A percentile compares a stretch with the other conserved stretches of the same genome.
These are phyloP conservation scores for Plectosphaerella cucumerina DNA, from an alignment of 2,329 filamentous ascomycete genomes.

Conservation along the genomic window DNA sequence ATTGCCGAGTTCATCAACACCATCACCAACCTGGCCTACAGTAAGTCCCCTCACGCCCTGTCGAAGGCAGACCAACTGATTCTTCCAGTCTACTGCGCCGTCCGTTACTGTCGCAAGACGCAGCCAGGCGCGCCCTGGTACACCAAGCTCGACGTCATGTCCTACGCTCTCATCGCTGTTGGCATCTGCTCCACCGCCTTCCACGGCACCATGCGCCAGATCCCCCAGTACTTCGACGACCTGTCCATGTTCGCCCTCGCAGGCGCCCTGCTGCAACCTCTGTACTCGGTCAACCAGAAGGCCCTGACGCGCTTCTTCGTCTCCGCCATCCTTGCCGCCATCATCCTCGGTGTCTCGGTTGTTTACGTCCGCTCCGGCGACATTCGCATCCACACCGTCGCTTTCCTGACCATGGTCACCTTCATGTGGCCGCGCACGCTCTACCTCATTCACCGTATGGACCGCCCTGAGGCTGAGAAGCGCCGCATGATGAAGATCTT, in stretches of 20 bases:
- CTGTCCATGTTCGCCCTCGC: slow-evolving; percentile 54
- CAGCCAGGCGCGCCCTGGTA: slow-evolving; percentile 23
- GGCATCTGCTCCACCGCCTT: slow-evolving; percentile 38
- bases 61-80: not conserved
- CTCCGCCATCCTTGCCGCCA: slow-evolving; percentile 32
- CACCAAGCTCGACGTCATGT: slow-evolving; percentile 33
- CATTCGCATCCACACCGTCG: slow-evolving; percentile 37
- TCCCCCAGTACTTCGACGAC: slow-evolving; percentile 47
- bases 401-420: slow-evolving; percentile 28
- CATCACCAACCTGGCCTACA: slow-evolving; percentile 32
- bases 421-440: slow-evolving; percentile 26
- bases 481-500: slow-evolving; percentile 17
- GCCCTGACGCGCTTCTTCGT: slow-evolving; percentile 22
- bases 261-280: slow-evolving; percentile 46
- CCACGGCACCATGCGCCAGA: slow-evolving; percentile 39
- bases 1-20: slow-evolving; percentile 42
- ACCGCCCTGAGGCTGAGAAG: slow-evolving; percentile 21
- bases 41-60: not conserved
- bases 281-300: slow-evolving; percentile 39
- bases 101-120: slow-evolving; percentile 30
- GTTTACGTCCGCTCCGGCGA: slow-evolving; percentile 37
- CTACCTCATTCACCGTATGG: slow-evolving; percentile 27
- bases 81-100: slow-evolving; percentile 33
- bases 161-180: slow-evolving; percentile 33
- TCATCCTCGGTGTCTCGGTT: slow-evolving; percentile 33